Conservation (phyloP, 371 early-diverging fungal species). For the Mucor lusitanicus region DNA sequence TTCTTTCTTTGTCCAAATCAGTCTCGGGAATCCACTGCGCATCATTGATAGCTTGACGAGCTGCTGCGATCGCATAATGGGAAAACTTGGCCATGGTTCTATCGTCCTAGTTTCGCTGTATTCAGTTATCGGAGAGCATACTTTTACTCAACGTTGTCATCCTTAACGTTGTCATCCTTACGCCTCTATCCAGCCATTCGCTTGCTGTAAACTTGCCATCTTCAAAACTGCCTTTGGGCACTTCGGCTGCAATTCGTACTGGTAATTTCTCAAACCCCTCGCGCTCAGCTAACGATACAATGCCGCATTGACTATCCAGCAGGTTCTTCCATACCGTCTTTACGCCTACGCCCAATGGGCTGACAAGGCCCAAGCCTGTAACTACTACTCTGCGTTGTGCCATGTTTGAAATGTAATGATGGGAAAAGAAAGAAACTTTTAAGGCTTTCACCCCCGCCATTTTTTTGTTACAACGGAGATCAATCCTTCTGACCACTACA, state of each 20-base stretch:
- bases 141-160: no score
- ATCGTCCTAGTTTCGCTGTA: conserved; percentile 60
- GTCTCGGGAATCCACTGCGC: conserved; percentile 67
- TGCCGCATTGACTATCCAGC: conserved; percentile 74
- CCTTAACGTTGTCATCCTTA: conserved; percentile 22
- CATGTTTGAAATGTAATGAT: neutral
- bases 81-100: conserved; percentile 82
- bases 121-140: neutral
- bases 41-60: conserved; percentile 85
- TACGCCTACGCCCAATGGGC: conserved; percentile 86
- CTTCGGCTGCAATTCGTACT: conserved; percentile 81
- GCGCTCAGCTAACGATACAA: conserved; percentile 62
- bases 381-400: conserved; percentile 77
- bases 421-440: neutral
- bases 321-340: conserved; percentile 76
- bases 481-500: no score
- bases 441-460: neutral
- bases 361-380: conserved; percentile 94
- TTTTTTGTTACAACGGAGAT: neutral
- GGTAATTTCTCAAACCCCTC: conserved; percentile 66
- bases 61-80: conserved; percentile 86
- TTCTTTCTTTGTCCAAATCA: conserved; percentile 61
- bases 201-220: conserved; percentile 66
- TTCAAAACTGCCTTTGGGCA: conserved; percentile 54
- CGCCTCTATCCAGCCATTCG: conserved; percentile 76